A percentile compares a stretch with the other conserved stretches of the same genome.
These are phyloP conservation scores for Lasiosphaeria hispida DNA, from an alignment of 495 filamentous ascomycete genomes.

Conservation along the genomic window DNA sequence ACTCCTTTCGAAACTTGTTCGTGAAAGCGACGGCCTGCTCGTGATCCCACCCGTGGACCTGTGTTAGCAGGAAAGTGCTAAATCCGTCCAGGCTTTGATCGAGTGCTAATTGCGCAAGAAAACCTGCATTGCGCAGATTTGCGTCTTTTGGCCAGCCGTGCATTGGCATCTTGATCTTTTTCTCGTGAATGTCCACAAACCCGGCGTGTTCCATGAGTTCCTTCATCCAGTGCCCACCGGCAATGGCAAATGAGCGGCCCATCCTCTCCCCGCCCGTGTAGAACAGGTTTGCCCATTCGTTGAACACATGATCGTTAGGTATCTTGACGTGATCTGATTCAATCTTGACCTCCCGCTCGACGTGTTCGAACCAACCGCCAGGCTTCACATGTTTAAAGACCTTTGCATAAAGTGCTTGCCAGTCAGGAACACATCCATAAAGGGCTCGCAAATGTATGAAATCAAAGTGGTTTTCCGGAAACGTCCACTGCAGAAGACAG, in stretches of 20 bases:
- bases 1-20: background rate
- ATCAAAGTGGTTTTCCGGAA: conserved; percentile 50
- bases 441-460: conserved; percentile 52
- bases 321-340: conserved; percentile 25
- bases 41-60: conserved; percentile 1
- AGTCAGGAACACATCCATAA: conserved; percentile 36
- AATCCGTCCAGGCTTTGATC: conserved; percentile 6
- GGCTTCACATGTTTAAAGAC: conserved; percentile 35
- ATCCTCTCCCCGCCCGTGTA: conserved; percentile 5
- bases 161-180: conserved; percentile 45
- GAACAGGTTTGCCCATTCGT: conserved; percentile 26
- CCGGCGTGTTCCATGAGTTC: conserved; percentile 51
- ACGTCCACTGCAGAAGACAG: conserved; percentile 47
- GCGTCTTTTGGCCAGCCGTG: conserved; percentile 53
- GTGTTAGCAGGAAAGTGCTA: background rate
- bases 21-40: conserved; percentile 1
- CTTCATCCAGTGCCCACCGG: conserved; percentile 29
- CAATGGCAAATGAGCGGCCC: conserved; percentile 2
- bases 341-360: conserved; percentile 26
- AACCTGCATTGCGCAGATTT: conserved; percentile 1
- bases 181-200: conserved; percentile 50
- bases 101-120: conserved; percentile 1
- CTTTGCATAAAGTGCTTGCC: conserved; percentile 23
- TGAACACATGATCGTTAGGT: conserved; percentile 26
- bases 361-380: conserved; percentile 34